Percentiles rank a stretch among this genome's conserved stretches.
These are phyloP conservation scores for Ophiostoma sp. DNA, from an alignment of 2,329 filamentous ascomycete species.

Conservation along the genomic window DNA sequence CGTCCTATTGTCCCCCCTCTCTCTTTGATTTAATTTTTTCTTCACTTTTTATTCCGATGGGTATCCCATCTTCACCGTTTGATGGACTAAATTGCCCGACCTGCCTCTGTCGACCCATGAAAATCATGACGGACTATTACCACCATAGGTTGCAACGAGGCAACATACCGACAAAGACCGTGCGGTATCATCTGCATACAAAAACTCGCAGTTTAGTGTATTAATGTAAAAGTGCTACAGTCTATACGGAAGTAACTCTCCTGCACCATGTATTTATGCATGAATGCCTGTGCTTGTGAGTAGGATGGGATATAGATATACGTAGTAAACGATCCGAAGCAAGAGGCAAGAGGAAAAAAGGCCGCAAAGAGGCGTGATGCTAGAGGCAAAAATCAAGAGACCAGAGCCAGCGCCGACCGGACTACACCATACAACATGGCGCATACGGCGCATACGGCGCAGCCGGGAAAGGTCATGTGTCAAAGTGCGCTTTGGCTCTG, in stretches of 20 bases:
- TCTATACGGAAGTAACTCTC: not conserved
- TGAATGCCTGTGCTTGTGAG: not conserved
- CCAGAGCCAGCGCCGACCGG: not conserved
- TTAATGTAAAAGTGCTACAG: not conserved
- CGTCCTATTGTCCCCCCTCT: not conserved
- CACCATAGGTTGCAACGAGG: not conserved
- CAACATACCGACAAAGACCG: not conserved
- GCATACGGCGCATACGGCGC: constrained; percentile 12
- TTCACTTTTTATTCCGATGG: not conserved
- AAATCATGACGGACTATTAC: constrained; percentile 4
- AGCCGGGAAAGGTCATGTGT: not conserved
- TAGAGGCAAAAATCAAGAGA: not conserved
- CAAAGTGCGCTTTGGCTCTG: not conserved
- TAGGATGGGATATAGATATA: not conserved
- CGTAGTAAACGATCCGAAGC: not conserved
- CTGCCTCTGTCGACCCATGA: not conserved
- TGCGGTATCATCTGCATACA: not conserved
- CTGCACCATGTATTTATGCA: not conserved
- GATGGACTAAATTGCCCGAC: not conserved
- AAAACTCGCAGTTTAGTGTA: not conserved
- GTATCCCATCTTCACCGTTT: not conserved
- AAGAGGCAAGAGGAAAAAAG: not conserved
- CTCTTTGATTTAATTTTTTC: not conserved
- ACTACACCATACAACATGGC: not conserved
- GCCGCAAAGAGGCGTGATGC: not conserved